These are phyloP conservation scores for Pichia cabralensis DNA, from an alignment of 805 yeast genomes.

Conservation along the genomic window DNA sequence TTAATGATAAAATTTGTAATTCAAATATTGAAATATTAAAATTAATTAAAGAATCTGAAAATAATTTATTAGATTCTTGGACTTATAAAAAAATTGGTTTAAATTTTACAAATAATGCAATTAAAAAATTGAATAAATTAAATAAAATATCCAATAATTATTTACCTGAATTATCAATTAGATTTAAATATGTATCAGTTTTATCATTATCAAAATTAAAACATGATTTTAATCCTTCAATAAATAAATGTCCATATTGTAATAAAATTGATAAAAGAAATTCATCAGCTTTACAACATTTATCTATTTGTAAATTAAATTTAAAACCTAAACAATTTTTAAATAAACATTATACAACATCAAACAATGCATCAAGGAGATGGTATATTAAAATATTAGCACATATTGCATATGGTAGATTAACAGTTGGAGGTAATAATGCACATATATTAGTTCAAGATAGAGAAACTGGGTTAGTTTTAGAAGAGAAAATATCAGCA, in stretches of 20 bases:
- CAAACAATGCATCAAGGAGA: slow-evolving; percentile 72
- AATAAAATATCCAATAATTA: not conserved
- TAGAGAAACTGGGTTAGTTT: slow-evolving; percentile 74
- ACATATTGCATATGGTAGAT: slow-evolving; percentile 81
- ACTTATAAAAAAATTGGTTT: slow-evolving; percentile 8
- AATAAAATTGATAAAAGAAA: slow-evolving; percentile 43
- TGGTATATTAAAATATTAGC: slow-evolving; percentile 83
- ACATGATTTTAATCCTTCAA: slow-evolving; percentile 17
- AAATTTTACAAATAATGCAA: slow-evolving; percentile 4
- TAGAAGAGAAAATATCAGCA: slow-evolving; percentile 88
- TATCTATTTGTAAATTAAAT: slow-evolving; percentile 69
- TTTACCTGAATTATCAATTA: slow-evolving; percentile 8
- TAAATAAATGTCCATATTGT: slow-evolving; percentile 78
- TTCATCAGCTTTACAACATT: slow-evolving; percentile 69
- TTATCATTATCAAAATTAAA: not conserved
- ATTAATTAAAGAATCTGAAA: slow-evolving; percentile 12
- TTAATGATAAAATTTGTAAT: slow-evolving; percentile 73
- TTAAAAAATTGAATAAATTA: slow-evolving; percentile 1
- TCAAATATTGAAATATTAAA: slow-evolving; percentile 45
- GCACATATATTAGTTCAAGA: slow-evolving; percentile 95
- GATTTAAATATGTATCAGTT: slow-evolving; percentile 10
- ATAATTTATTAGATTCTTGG: slow-evolving; percentile 6
- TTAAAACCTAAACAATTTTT: slow-evolving; percentile 8
- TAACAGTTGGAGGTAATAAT: slow-evolving; percentile 77
- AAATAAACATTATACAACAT: slow-evolving; percentile 62